phyloP scores from a whole-genome alignment of 805 yeast species.

The Komagataella ulmi region DNA sequence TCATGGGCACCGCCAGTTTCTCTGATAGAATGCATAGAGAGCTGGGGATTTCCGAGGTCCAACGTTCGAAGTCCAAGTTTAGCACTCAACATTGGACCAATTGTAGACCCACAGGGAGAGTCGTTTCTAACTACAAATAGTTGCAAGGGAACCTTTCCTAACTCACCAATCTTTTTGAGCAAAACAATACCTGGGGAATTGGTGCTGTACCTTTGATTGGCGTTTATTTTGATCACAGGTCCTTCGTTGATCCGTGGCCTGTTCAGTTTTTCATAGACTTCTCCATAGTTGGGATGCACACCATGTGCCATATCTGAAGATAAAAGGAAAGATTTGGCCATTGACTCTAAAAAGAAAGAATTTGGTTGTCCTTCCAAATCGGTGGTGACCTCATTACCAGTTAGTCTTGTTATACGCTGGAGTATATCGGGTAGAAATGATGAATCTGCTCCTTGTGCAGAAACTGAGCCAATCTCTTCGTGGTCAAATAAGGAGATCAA shows the following conservation, averaged over 20 bases:
- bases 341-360: constrained; percentile 35
- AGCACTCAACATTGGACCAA: constrained; percentile 87
- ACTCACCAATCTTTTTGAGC: constrained; percentile 56
- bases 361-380: constrained; percentile 10
- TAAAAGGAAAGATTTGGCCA: constrained; percentile 71
- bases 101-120: constrained; percentile 91
- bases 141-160: constrained; percentile 70
- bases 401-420: constrained; percentile 45
- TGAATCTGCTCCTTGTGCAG: constrained; percentile 96
- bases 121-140: constrained; percentile 88
- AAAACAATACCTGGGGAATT: constrained; percentile 82
- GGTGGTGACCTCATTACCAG: constrained; percentile 20
- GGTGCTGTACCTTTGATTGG: constrained; percentile 91
- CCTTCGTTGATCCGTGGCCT: constrained; percentile 77
- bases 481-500: constrained; percentile 83
- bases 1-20: constrained; percentile 83
- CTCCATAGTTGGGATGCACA: constrained; percentile 82
- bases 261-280: constrained; percentile 64
- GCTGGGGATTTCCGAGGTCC: constrained; percentile 85
- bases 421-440: constrained; percentile 74
- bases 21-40: constrained; percentile 88
- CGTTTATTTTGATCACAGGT: constrained; percentile 87
- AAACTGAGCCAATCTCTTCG: constrained; percentile 87
- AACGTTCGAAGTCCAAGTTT: constrained; percentile 78
- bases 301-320: constrained; percentile 98